Evolutionary conservation across 2,329 filamentous ascomycete genomes (phyloP).

Genomic region (Phoma herbarum): DNA sequence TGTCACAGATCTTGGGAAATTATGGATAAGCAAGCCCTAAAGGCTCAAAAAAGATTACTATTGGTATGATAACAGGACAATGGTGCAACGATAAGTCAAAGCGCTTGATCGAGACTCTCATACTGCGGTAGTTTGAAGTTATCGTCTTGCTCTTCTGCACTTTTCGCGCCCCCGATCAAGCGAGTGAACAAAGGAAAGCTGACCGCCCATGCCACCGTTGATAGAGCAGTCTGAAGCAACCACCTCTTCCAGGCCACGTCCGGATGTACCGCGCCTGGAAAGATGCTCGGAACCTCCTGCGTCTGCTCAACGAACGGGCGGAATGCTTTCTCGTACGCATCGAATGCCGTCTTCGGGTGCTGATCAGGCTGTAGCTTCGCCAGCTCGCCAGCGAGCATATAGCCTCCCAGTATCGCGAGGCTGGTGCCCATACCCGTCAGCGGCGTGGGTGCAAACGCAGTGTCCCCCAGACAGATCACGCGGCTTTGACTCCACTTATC

Average conservation of each 20-base stretch:
- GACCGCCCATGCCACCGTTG: constrained; percentile 18
- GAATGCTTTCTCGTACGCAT: constrained; percentile 35
- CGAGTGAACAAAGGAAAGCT: constrained; percentile 22
- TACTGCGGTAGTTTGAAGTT: constrained; percentile 31
- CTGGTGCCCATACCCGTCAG: constrained; percentile 55
- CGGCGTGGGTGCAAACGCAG: constrained; percentile 60
- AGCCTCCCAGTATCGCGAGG: constrained; percentile 51
- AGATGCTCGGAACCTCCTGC: constrained; percentile 37
- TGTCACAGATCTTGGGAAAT: neutral
- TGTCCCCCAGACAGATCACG: constrained; percentile 64
- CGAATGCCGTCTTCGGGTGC: constrained; percentile 28
- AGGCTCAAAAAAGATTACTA: no score
- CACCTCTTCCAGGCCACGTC: constrained; percentile 32
- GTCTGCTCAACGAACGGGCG: constrained; percentile 38
- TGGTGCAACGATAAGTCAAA: neutral
- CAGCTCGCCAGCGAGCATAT: constrained; percentile 51
- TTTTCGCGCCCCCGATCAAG: constrained; percentile 9
- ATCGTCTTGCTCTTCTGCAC: constrained; percentile 23
- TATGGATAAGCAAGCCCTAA: no score
- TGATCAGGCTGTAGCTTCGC: constrained; percentile 21
- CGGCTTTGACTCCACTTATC: constrained; percentile 57
- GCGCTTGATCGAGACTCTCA: constrained; percentile 6
- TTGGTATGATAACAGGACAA: neutral
- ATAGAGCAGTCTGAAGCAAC: constrained; percentile 26
- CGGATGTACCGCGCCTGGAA: constrained; percentile 36